Conservation (phyloP, 768 basidiomycete genomes). For the Trametes elegans region DNA sequence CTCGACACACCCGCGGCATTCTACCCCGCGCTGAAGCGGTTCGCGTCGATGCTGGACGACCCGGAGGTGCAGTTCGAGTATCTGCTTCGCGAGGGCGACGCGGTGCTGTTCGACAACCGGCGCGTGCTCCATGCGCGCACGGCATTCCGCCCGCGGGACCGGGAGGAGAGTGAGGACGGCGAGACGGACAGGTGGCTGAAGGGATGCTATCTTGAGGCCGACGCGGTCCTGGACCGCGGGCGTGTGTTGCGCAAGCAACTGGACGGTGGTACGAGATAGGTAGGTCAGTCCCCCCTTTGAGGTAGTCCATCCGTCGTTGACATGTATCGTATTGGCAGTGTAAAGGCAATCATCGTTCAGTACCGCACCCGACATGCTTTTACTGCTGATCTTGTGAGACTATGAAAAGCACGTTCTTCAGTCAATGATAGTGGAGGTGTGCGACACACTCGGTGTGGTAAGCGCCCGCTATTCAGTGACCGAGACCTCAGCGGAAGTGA, state of each 20-base stretch:
- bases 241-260: constrained; percentile 43
- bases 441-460: too few relatives aligned
- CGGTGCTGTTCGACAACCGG: constrained; percentile 90
- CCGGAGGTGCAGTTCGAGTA: constrained; percentile 54
- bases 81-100: constrained; percentile 77
- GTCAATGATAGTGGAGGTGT: too few relatives aligned
- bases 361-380: too few relatives aligned
- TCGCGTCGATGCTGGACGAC: constrained; percentile 56
- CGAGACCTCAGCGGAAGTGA: too few relatives aligned
- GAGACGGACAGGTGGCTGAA: constrained; percentile 84
- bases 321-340: too few relatives aligned
- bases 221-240: constrained; percentile 58
- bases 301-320: too few relatives aligned
- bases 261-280: too few relatives aligned
- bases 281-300: too few relatives aligned
- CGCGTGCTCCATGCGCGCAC: constrained; percentile 86
- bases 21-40: constrained; percentile 60
- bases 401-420: too few relatives aligned
- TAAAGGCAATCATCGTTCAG: too few relatives aligned
- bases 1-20: constrained; percentile 52
- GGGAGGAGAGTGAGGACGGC: constrained; percentile 36
- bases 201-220: constrained; percentile 78
- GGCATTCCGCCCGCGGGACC: constrained; percentile 56
- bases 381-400: too few relatives aligned
- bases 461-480: too few relatives aligned